Conservation (phyloP, 768 basidiomycete genomes). For the Arthromyces matolae region DNA sequence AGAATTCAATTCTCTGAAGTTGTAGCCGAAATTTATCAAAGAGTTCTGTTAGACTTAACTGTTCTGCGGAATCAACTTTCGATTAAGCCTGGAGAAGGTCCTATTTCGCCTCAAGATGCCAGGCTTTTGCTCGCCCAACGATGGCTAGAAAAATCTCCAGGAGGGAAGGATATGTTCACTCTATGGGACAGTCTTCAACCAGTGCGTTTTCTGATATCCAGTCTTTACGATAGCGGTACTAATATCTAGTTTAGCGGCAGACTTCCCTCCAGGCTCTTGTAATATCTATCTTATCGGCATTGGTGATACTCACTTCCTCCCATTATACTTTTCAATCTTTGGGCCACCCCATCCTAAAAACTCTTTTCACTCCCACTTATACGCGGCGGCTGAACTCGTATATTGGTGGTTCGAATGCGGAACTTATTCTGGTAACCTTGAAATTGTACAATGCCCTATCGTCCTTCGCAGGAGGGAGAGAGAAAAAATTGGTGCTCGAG, state of each 20-base stretch:
- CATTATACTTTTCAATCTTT: conserved; percentile 67
- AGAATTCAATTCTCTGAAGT: too few species aligned
- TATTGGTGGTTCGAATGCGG: conserved; percentile 57
- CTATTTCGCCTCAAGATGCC: conserved; percentile 51
- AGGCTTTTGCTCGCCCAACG: conserved; percentile 54
- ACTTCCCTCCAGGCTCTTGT: conserved; percentile 40
- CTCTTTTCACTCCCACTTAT: conserved; percentile 52
- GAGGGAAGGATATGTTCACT: conserved; percentile 57
- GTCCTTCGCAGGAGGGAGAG: conserved; percentile 60
- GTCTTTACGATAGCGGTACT: conserved; percentile 2
- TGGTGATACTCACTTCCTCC: conserved; percentile 60
- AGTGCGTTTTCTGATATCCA: conserved; percentile 33
- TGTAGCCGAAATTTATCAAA: too few species aligned
- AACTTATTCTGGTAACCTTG: conserved; percentile 62
- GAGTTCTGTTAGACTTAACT: conserved; percentile 37
- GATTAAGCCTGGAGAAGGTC: conserved; percentile 43
- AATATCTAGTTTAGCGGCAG: conserved; percentile 36
- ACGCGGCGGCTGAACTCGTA: conserved; percentile 58
- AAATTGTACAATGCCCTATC: conserved; percentile 63
- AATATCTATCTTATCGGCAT: conserved; percentile 50
- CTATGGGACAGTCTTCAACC: conserved; percentile 55
- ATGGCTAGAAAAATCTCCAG: conserved; percentile 59
- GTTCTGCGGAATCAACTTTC: conserved; percentile 64
- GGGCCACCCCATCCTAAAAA: conserved; percentile 61
- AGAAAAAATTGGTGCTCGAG: conserved; percentile 60